Conservation (phyloP, 805 yeast species). For the Spencermartinsiella europaea region DNA sequence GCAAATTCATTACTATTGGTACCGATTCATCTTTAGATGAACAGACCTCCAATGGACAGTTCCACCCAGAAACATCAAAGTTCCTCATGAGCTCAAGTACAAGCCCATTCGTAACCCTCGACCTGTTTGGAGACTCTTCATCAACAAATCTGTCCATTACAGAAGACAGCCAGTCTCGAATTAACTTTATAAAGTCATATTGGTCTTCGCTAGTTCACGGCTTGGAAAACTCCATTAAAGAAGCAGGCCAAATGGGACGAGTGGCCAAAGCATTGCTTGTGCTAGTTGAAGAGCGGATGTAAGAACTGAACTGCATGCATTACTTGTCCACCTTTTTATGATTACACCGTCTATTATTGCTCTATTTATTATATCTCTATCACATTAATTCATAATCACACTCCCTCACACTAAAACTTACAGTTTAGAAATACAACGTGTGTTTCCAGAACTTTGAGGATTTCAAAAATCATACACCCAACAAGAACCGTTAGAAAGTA, state of each 20-base stretch:
- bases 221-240: slow-evolving; percentile 48
- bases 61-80: slow-evolving; percentile 46
- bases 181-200: slow-evolving; percentile 49
- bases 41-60: slow-evolving; percentile 12
- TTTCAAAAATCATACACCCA: neutral
- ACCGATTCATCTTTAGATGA: slow-evolving; percentile 27
- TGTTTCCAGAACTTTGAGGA: neutral
- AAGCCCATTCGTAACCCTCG: slow-evolving; percentile 59
- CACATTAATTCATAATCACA: neutral
- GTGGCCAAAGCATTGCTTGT: slow-evolving; percentile 29
- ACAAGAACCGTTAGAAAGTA: slow-evolving; percentile 42
- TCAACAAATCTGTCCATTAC: slow-evolving; percentile 37
- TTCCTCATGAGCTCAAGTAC: slow-evolving; percentile 54
- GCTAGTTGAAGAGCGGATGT: slow-evolving; percentile 2
- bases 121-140: slow-evolving; percentile 45
- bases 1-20: slow-evolving; percentile 43
- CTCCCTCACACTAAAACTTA: neutral
- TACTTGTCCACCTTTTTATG: neutral
- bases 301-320: neutral
- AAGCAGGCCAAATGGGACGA: slow-evolving; percentile 70
- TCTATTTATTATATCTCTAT: neutral
- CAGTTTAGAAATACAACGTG: neutral
- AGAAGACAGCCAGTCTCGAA: slow-evolving; percentile 57
- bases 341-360: neutral
- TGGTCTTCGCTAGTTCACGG: slow-evolving; percentile 45